A percentile compares a stretch with the other conserved stretches of the same genome.
These are phyloP conservation scores for Populus trichocarpa DNA, from an alignment of 441 rosid species.

Conservation along the genomic window DNA sequence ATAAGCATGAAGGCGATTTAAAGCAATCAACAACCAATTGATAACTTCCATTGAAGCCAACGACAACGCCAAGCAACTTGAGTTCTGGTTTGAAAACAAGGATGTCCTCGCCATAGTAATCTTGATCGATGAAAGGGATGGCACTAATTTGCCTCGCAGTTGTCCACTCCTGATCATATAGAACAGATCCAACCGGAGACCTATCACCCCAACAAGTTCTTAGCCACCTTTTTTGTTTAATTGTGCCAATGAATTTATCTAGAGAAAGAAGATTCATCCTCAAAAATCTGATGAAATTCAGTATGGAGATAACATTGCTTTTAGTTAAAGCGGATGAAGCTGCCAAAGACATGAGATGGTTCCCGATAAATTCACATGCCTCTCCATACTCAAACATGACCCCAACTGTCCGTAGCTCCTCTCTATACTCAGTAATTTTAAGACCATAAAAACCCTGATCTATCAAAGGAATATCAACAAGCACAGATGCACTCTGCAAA, in stretches of 20 bases:
- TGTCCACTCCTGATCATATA: slow-evolving; percentile 45
- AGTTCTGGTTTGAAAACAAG: slow-evolving; percentile 43
- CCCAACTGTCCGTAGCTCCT: slow-evolving; percentile 47
- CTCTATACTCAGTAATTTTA: slow-evolving; percentile 29
- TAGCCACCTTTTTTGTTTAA: slow-evolving; percentile 43
- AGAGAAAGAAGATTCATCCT: slow-evolving; percentile 35
- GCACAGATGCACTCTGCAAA: slow-evolving; percentile 47
- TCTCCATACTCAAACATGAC: slow-evolving; percentile 51
- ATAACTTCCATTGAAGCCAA: slow-evolving; percentile 27
- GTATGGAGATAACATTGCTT: slow-evolving; percentile 42
- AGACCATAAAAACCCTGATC: slow-evolving; percentile 51
- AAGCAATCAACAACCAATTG: slow-evolving; percentile 37
- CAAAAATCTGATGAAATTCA: slow-evolving; percentile 50
- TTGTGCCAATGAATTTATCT: slow-evolving; percentile 33
- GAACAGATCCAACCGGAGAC: slow-evolving; percentile 50
- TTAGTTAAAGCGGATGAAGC: slow-evolving; percentile 31
- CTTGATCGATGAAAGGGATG: slow-evolving; percentile 46
- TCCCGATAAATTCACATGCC: slow-evolving; percentile 50
- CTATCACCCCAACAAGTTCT: slow-evolving; percentile 34
- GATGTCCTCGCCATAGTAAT: slow-evolving; percentile 38
- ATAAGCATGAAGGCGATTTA: slow-evolving; percentile 23
- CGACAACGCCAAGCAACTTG: slow-evolving; percentile 48
- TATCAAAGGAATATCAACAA: slow-evolving; percentile 62
- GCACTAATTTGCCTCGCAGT: slow-evolving; percentile 42
- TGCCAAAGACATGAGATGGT: slow-evolving; percentile 49